phyloP scores from a whole-genome alignment of 192 early-diverging fungal species.

The Coemansia sp. region DNA sequence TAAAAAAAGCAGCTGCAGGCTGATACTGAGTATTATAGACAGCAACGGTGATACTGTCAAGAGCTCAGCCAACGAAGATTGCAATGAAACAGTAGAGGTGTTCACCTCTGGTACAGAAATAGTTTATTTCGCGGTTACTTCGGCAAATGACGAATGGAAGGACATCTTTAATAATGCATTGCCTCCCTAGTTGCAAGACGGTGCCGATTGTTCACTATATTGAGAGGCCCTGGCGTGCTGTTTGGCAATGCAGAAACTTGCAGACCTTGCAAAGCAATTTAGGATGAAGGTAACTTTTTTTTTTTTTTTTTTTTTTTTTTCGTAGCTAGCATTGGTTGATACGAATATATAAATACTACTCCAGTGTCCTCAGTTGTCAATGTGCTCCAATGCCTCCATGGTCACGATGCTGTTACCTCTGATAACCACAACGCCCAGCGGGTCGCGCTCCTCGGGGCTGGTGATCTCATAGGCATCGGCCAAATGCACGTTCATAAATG shows the following conservation, averaged over 20 bases:
- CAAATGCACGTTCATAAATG: constrained; percentile 99
- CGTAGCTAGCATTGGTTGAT: too few species aligned
- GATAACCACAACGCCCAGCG: constrained; percentile 86
- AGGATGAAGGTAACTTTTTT: neutral
- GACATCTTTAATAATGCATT: neutral
- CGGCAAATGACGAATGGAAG: neutral
- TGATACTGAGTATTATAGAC: neutral
- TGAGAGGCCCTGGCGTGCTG: neutral
- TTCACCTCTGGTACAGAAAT: neutral
- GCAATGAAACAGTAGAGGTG: neutral
- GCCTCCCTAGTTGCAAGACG: neutral
- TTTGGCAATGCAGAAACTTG: neutral
- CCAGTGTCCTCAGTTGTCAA: constrained; percentile 24
- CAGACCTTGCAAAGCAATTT: too few species aligned
- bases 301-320: neutral
- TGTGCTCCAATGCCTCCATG: constrained; percentile 68
- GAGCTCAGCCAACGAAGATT: neutral
- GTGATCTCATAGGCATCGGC: constrained; percentile 88
- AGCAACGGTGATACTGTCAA: neutral
- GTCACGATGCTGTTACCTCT: constrained; percentile 75
- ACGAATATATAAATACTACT: too few species aligned
- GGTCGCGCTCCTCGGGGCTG: constrained; percentile 60
- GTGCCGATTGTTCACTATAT: neutral
- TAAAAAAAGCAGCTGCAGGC: neutral
- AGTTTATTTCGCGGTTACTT: neutral